Evolutionary conservation across 2,329 filamentous ascomycete genomes (phyloP), one percentile per base, ranked within the genome.

Genomic region (Xylariaceae sp.): DNA sequence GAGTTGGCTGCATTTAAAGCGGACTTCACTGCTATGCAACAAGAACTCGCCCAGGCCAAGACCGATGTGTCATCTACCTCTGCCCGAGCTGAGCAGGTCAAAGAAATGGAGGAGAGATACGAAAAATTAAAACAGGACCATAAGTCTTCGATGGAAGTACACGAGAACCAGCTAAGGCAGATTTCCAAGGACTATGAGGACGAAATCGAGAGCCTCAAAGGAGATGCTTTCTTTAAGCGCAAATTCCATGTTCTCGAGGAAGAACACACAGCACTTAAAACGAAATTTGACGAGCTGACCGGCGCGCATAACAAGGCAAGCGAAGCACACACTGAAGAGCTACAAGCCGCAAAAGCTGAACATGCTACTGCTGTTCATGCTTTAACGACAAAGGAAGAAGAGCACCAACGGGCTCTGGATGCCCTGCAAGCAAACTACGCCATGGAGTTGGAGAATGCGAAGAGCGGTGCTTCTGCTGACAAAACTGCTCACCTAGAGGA

Each of bases 151-250:
- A 67, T 70, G 23, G 74, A 76, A 37, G 81, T 80, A 69, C 83
- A 88, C 66, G 78, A 83, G 58, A 78, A 82, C 63, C 82, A 85
- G 67, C 77, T 88, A 63, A 78, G 82, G 69, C 80, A 79, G 58
- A 71, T 88, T 52, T 84, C 84, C 1, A 76, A 82, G 61, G 85
- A 87, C 63, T 87, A 86, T 62, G 82, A 87, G 68, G 78, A 80
- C n/a, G 85, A 88, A 69, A 87, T 88, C 51, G 85, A 87, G 66
- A 82, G 81, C 55, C 79, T 87, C 14, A 80, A 82, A 54, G 85
- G 84, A 19, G 84, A 88, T 60, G 84, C 85, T 12, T 83, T 83
- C 69, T 86, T 86, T 73, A 87, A 86, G 74, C 81, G 82, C 62
- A 84, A 87, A 71, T 87, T 83, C 59, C 79, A 86, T 56, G 82